Percentiles rank a stretch among this genome's conserved stretches.
phyloP scores from a whole-genome alignment of 2,329 filamentous ascomycete species.

The Neospermospora avenae region DNA sequence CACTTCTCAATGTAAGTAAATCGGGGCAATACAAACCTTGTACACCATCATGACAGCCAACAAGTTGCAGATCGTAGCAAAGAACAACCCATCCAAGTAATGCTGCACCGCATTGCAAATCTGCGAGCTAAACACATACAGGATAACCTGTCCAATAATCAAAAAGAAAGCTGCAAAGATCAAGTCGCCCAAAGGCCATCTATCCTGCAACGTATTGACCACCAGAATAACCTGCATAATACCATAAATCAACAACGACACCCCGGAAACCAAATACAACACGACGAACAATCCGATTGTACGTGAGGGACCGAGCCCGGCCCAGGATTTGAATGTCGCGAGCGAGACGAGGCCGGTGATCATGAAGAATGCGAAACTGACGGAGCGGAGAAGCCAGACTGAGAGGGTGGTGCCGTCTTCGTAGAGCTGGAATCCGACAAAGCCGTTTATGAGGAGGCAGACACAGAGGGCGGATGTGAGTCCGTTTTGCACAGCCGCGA shows the following conservation, averaged over 20 bases:
- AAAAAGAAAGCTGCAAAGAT: conserved; percentile 89
- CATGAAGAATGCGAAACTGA: conserved; percentile 76
- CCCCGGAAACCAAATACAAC: conserved; percentile 84
- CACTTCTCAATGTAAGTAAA: neutral
- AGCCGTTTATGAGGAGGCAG: conserved; percentile 91
- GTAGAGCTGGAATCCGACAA: conserved; percentile 97
- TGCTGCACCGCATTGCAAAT: conserved; percentile 85
- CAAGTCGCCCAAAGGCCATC: conserved; percentile 93
- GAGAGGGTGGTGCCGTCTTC: conserved; percentile 93
- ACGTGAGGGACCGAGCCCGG: conserved; percentile 77
- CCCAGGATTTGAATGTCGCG: conserved; percentile 90
- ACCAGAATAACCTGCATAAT: conserved; percentile 87
- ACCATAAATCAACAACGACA: conserved; percentile 82
- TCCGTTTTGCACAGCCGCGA: conserved; percentile 82
- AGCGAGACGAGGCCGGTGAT: conserved; percentile 85
- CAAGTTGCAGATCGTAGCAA: conserved; percentile 90
- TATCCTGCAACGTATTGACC: conserved; percentile 83
- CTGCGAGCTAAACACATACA: conserved; percentile 83
- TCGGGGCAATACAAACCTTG: conserved; percentile 64
- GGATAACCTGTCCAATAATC: conserved; percentile 82
- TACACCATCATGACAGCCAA: conserved; percentile 99
- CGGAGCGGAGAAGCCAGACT: conserved; percentile 84
- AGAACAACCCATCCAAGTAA: conserved; percentile 92
- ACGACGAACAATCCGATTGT: conserved; percentile 89
- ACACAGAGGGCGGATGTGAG: conserved; percentile 82